Conservation (phyloP, 2,329 filamentous ascomycete species). For the Claviceps pazoutovae region DNA sequence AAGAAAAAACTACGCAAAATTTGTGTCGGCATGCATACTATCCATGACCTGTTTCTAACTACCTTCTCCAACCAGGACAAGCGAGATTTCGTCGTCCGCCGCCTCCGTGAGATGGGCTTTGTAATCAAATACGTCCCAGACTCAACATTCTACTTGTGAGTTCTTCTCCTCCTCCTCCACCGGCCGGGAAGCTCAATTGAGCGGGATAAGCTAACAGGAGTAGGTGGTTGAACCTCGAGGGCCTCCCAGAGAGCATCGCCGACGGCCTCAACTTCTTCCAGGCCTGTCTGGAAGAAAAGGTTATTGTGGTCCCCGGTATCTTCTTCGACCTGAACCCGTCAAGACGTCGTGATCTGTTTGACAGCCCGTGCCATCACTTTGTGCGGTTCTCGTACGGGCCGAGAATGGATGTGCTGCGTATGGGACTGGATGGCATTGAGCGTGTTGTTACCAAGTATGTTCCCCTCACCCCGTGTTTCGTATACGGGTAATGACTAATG, state of each 20-base stretch:
- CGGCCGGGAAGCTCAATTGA: not conserved
- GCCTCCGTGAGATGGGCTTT: slow-evolving; percentile 78
- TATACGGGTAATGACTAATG: slow-evolving; percentile 2
- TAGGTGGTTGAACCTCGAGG: slow-evolving; percentile 46
- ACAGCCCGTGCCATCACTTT: slow-evolving; percentile 88
- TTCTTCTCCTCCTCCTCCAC: not conserved
- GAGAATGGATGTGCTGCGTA: slow-evolving; percentile 62
- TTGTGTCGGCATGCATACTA: not conserved
- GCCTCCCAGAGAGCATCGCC: slow-evolving; percentile 65
- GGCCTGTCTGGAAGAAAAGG: slow-evolving; percentile 82
- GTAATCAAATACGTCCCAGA: slow-evolving; percentile 71
- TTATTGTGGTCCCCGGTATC: slow-evolving; percentile 92
- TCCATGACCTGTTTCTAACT: not conserved
- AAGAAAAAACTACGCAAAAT: not conserved
- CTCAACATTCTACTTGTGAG: slow-evolving; percentile 84
- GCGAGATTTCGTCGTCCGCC: slow-evolving; percentile 75
- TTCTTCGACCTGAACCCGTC: slow-evolving; percentile 96
- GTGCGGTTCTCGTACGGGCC: slow-evolving; percentile 77
- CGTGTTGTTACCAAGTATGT: slow-evolving; percentile 59
- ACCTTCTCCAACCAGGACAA: slow-evolving; percentile 42
- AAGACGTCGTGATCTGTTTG: slow-evolving; percentile 79
- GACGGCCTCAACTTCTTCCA: slow-evolving; percentile 97
- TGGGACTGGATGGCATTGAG: slow-evolving; percentile 74
- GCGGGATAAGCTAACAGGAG: not conserved
- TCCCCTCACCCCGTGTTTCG: not conserved